Evolutionary conservation across 768 basidiomycete species (phyloP), one percentile per base, ranked within the genome.

Genomic region (Xerocomus brunneocitrinus): DNA sequence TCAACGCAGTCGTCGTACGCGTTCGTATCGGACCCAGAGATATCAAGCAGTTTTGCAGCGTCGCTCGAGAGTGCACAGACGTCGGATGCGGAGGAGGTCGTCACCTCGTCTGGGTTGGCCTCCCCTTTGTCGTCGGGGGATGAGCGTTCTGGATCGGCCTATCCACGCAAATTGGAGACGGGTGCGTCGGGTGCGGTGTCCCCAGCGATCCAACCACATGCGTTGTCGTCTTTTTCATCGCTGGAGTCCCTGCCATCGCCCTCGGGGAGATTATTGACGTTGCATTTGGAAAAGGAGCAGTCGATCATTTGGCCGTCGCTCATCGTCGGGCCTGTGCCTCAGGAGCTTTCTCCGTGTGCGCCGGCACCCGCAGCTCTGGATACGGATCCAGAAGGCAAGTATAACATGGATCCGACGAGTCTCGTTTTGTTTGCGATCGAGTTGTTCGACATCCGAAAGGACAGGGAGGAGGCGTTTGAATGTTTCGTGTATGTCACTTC

Each of bases 381-480:
- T 49, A 68, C 76, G 28, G 65, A 62, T 36, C 47, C 56, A 16
- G 87, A 90, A 53, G 76, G 80, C 43, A 77, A 79, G 60, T 91
- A 87, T 59, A 91, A 91, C 59, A 89, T 91, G 87, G 89, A 91
- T 66, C 83, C 89, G 2, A 91, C 89, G 13, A 91, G 89, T 68
- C 72, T 91, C 27, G 82, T 84, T 1, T 69, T 91, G 49, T 78
- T 83, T 55, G 89, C 79, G 8, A 71, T 89, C 40, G 89, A 91
- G 59, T 63, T 85, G 38, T 79, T 79, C 45, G 89, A 91, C 64
- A 88, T 91, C 46, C 77, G 86, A 44, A 84, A 83, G 63, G 80
- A 89, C 47, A 82, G 78, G 54, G 84, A 87, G 41, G 85, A 83
- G 54, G 89, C 89, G 4, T 91, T 91, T 58, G 89, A 91, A 71